Percentiles rank a stretch among this genome's conserved stretches.
phyloP scores from a whole-genome alignment of 2,329 filamentous ascomycete genomes.

The Sporothrix sp. region DNA sequence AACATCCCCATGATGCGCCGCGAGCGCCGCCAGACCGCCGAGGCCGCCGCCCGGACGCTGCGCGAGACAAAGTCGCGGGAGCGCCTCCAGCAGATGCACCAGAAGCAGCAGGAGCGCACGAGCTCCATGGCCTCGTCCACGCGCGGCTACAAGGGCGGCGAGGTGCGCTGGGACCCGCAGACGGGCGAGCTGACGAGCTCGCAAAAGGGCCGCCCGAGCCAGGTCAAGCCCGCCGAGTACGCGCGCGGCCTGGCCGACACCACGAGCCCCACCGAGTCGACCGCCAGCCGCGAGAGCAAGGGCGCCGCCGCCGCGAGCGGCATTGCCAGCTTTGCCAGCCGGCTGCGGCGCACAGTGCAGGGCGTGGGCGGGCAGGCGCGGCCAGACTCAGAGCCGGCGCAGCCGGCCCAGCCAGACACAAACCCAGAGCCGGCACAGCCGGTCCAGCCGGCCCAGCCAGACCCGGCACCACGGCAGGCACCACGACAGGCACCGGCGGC shows the following conservation, averaged over 20 bases:
- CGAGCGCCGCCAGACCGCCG: slow-evolving; percentile 37
- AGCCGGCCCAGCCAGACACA: too few relatives aligned
- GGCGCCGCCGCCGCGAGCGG: slow-evolving; percentile 19
- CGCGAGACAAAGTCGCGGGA: slow-evolving; percentile 33
- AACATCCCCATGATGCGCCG: slow-evolving; percentile 45
- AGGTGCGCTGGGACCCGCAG: slow-evolving; percentile 53
- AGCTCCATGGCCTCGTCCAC: slow-evolving; percentile 9
- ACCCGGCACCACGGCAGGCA: background rate
- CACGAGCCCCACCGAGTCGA: slow-evolving; percentile 1
- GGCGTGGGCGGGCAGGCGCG: too few relatives aligned
- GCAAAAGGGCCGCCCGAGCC: slow-evolving; percentile 43
- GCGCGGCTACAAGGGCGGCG: slow-evolving; percentile 25
- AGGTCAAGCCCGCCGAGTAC: slow-evolving; percentile 45
- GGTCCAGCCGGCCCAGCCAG: too few relatives aligned
- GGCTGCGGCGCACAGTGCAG: slow-evolving; percentile 32
- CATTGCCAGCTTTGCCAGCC: slow-evolving; percentile 34
- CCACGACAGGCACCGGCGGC: too few relatives aligned
- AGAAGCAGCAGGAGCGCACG: slow-evolving; percentile 20
- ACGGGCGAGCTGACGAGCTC: slow-evolving; percentile 56
- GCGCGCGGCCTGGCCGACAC: slow-evolving; percentile 27
- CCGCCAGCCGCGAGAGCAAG: background rate
- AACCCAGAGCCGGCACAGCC: too few relatives aligned
- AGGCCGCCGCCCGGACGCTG: slow-evolving; percentile 28
- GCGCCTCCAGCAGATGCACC: slow-evolving; percentile 20
- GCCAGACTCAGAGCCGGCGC: too few relatives aligned